Base-by-base conservation (phyloP, 1,284 basidiomycete species). In the Trichosporon sp. region DNA sequence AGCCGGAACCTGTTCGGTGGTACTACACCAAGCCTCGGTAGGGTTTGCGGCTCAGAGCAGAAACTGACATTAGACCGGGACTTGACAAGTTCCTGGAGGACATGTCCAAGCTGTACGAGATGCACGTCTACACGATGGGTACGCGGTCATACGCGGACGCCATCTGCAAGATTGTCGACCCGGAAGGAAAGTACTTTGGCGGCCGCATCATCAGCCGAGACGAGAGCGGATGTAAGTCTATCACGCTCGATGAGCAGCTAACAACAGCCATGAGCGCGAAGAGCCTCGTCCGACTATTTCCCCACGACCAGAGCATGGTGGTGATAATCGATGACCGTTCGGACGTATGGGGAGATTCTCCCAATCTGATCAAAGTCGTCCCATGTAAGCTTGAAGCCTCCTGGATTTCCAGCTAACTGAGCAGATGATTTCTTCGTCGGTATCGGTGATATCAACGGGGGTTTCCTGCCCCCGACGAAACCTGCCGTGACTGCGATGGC, bases 121-220 rank as follows among this genome's bases (percentile, higher is more conserved):
- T 99, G 92, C 96, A 99, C 82, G 95, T 99, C 64, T 99, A 99
- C 84, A 99, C 96, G 29, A 99, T 99, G 95, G 96, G 96, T 67
- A 98, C 96, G 21, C 88, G 96, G 56, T 91, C 94, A 58, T 99
- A 99, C 82, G 96, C 96, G 51, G 92, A 95, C 83, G 89, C 95
- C 81, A 95, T 98, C 18, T 98, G 95, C 84, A 88, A 90, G 68
- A 90, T 94, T 44, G 92, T 99, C 78, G 96, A 99, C 84, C 93
- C 95, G 11, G 89, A 91, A 67, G 90, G 90, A 15, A 89, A 87
- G 80, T 86, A 92, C 72, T 99, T 99, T 77, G 91, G 92, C 60
- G 91, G 90, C 56, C 87, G 96, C 47, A 89, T 99, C 65, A 84
- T 99, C 64, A 95, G 92, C 79, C 87, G 96, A 73, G 96, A 98